phyloP scores from a whole-genome alignment of 306 rosid species.

The Oemleria cerasiformis region DNA sequence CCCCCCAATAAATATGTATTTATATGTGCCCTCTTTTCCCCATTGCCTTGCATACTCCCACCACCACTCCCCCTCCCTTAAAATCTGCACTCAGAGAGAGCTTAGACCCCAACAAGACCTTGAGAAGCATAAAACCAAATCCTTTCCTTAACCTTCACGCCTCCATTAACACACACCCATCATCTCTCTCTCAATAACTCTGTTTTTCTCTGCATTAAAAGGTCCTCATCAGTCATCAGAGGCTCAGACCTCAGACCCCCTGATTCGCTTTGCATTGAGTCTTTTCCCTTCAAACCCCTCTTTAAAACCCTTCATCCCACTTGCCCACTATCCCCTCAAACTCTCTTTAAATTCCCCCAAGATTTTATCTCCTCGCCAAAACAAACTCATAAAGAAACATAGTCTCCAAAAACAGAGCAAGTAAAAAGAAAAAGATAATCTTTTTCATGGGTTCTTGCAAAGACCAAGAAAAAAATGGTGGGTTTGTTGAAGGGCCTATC shows the following conservation, averaged over 20 bases:
- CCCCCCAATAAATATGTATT: slow-evolving; percentile 4
- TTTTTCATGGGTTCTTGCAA: slow-evolving; percentile 54
- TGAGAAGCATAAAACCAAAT: slow-evolving; percentile 56
- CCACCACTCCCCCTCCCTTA: not conserved
- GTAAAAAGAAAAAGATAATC: not conserved
- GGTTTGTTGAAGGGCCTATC: slow-evolving; percentile 64
- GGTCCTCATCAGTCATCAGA: slow-evolving; percentile 15
- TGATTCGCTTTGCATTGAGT: slow-evolving; percentile 21
- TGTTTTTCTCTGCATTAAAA: slow-evolving; percentile 14
- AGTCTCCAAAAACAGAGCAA: slow-evolving; percentile 22
- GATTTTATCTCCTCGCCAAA: slow-evolving; percentile 1
- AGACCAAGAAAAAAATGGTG: slow-evolving; percentile 19
- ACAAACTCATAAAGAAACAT: not conserved
- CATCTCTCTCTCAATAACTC: slow-evolving; percentile 6
- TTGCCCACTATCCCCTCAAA: not conserved
- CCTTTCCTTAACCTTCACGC: slow-evolving; percentile 78
- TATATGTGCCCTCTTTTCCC: not conserved
- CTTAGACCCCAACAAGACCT: slow-evolving; percentile 51
- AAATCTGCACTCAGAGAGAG: slow-evolving; percentile 2
- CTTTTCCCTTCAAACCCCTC: not conserved
- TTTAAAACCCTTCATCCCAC: not conserved
- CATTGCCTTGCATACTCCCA: not conserved
- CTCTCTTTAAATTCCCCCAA: not conserved
- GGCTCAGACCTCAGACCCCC: slow-evolving; percentile 1
- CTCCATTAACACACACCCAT: slow-evolving; percentile 32